phyloP scores from a whole-genome alignment of 768 basidiomycete genomes.

The Plicaturopsis crispa region DNA sequence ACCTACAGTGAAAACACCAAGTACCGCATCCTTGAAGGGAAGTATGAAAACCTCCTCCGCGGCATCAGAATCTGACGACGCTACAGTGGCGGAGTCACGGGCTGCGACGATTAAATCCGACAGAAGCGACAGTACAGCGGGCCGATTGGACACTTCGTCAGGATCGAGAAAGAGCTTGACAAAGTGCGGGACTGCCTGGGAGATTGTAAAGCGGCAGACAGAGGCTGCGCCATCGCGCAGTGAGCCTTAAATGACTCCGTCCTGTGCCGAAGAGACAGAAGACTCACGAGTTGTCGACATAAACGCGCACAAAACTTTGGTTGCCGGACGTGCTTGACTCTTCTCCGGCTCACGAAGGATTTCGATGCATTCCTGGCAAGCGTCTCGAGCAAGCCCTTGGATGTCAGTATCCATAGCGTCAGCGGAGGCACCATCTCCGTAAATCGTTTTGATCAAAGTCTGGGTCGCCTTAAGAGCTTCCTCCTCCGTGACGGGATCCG shows the following conservation, averaged over 20 bases:
- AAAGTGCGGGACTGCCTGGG: slow-evolving; percentile 69
- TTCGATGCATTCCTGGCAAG: slow-evolving; percentile 73
- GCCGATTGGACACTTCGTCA: slow-evolving; percentile 58
- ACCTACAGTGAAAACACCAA: slow-evolving; percentile 56
- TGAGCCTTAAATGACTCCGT: neutral
- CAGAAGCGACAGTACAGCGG: slow-evolving; percentile 59
- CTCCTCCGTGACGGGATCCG: slow-evolving; percentile 66
- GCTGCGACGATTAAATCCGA: slow-evolving; percentile 55
- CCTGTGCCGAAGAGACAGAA: slow-evolving; percentile 4
- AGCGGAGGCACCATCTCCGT: slow-evolving; percentile 33
- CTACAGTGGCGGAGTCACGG: slow-evolving; percentile 29
- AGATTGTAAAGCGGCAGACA: slow-evolving; percentile 58
- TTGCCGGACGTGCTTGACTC: slow-evolving; percentile 81
- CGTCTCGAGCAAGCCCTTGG: slow-evolving; percentile 60
- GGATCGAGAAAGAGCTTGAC: slow-evolving; percentile 67
- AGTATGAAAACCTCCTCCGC: slow-evolving; percentile 32
- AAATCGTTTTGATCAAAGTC: slow-evolving; percentile 68
- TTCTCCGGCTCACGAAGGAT: slow-evolving; percentile 90
- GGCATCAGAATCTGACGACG: slow-evolving; percentile 12
- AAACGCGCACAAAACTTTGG: slow-evolving; percentile 74
- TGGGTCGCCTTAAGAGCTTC: slow-evolving; percentile 68
- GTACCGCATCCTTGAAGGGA: slow-evolving; percentile 69
- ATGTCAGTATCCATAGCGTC: slow-evolving; percentile 25
- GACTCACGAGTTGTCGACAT: slow-evolving; percentile 71
- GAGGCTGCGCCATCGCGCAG: slow-evolving; percentile 45